phyloP scores from a whole-genome alignment of 345 rosid genomes.

The Murraya paniculata region DNA sequence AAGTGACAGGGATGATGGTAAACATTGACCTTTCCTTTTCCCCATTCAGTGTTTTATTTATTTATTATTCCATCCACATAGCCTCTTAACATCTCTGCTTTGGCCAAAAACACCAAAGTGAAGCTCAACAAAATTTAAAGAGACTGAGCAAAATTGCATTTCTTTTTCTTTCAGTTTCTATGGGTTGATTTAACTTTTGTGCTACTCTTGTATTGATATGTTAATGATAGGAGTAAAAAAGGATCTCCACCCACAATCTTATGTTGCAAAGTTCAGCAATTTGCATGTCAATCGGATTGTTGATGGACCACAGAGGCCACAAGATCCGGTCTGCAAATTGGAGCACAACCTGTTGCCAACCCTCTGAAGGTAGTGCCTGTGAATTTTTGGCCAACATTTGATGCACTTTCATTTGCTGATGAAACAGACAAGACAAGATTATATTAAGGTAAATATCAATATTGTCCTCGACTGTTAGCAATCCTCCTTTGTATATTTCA shows the following conservation, averaged over 20 bases:
- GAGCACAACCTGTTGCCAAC: conserved; percentile 65
- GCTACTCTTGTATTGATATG: not conserved
- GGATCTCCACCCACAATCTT: conserved; percentile 77
- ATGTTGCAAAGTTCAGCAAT: conserved; percentile 59
- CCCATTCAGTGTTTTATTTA: not conserved
- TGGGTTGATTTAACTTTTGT: not conserved
- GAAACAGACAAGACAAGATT: conserved; percentile 73
- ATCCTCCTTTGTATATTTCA: not conserved
- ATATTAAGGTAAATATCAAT: conserved; percentile 48
- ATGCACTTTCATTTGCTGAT: conserved; percentile 81
- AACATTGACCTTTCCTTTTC: not conserved
- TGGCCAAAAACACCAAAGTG: not conserved
- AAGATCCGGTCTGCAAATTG: conserved; percentile 76
- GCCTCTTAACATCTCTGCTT: not conserved
- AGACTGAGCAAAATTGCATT: not conserved
- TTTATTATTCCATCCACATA: not conserved
- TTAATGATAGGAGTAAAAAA: conserved; percentile 47
- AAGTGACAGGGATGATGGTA: conserved; percentile 66
- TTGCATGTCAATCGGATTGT: conserved; percentile 73
- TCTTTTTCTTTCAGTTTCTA: not conserved
- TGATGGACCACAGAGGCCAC: conserved; percentile 84
- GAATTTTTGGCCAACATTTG: conserved; percentile 51
- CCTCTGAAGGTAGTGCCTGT: conserved; percentile 61
- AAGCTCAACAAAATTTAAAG: not conserved
- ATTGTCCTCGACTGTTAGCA: not conserved